Conservation (phyloP, 2,329 filamentous ascomycete genomes). For the Juglanconis oblonga region DNA sequence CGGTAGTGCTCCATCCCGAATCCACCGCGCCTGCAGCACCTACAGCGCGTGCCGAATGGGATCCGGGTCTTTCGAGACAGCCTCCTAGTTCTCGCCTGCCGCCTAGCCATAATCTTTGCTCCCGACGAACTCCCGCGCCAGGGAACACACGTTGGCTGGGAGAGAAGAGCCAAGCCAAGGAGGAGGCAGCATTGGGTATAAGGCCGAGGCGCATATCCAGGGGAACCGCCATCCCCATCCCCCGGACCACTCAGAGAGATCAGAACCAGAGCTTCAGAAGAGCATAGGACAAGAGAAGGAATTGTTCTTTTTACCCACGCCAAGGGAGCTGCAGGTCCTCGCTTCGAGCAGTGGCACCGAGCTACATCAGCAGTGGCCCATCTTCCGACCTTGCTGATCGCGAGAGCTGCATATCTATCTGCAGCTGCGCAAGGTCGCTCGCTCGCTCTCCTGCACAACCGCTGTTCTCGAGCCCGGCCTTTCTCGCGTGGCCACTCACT, state of each 20-base stretch:
- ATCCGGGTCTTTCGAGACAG: slow-evolving; percentile 10
- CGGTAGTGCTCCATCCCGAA: slow-evolving; percentile 4
- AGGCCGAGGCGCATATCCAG: slow-evolving; percentile 6
- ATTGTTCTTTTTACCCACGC: slow-evolving; percentile 10
- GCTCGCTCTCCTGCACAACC: slow-evolving; percentile 23
- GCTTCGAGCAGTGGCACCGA: slow-evolving; percentile 15
- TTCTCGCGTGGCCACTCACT: slow-evolving; percentile 33
- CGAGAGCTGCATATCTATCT: slow-evolving; percentile 18
- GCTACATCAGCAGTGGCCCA: slow-evolving; percentile 14
- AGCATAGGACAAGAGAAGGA: neutral
- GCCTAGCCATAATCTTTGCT: neutral
- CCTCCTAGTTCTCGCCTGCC: slow-evolving; percentile 3
- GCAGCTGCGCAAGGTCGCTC: slow-evolving; percentile 8
- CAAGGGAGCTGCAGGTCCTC: slow-evolving; percentile 17
- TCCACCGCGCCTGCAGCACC: slow-evolving; percentile 11
- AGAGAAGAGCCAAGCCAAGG: neutral
- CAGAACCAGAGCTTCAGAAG: slow-evolving; percentile 7
- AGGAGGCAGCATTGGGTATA: slow-evolving; percentile 1
- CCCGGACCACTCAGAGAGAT: neutral
- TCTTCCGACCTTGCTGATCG: slow-evolving; percentile 19
- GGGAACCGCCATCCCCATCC: slow-evolving; percentile 6
- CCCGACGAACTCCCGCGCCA: slow-evolving; percentile 1
- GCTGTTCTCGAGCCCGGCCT: slow-evolving; percentile 28
- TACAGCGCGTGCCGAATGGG: slow-evolving; percentile 14
- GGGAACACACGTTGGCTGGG: slow-evolving; percentile 6